Percentiles rank a stretch among this genome's conserved stretches.
Conservation (phyloP, 257 asterid genomes). For the Penstemon newberryi region DNA sequence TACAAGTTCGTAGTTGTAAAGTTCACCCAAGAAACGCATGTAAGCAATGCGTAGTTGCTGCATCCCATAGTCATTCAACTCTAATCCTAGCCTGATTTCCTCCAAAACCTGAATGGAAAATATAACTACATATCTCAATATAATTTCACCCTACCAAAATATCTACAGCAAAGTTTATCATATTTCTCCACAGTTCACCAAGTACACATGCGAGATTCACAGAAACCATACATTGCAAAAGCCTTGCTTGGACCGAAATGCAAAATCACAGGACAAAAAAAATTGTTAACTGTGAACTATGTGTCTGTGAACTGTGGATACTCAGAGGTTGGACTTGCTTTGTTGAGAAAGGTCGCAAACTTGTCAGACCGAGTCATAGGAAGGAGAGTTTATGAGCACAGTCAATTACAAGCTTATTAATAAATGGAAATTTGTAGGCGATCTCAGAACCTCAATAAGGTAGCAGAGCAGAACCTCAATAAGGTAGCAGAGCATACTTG, state of each 20-base stretch:
- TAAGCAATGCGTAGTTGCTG: constrained; percentile 88
- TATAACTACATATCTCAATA: constrained; percentile 25
- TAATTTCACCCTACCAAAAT: constrained; percentile 19
- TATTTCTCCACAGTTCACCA: constrained; percentile 20
- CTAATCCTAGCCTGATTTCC: constrained; percentile 85
- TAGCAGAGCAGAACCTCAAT: constrained; percentile 9
- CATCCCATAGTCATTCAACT: constrained; percentile 91
- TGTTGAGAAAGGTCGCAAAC: constrained; percentile 13
- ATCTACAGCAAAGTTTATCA: not conserved
- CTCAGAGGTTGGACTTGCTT: not conserved
- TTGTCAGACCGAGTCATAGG: constrained; percentile 10
- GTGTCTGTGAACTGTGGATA: not conserved
- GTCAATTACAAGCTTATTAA: constrained; percentile 6
- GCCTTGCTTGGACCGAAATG: constrained; percentile 6
- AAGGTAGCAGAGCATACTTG: not conserved
- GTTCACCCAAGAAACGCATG: constrained; percentile 95
- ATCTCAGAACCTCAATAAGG: constrained; percentile 7
- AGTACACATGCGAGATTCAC: constrained; percentile 2
- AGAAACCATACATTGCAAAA: not conserved
- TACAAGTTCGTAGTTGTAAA: constrained; percentile 92
- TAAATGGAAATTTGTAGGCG: not conserved
- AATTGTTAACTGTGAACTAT: not conserved
- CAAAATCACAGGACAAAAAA: not conserved
- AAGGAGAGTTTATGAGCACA: constrained; percentile 8
- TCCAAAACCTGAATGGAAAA: constrained; percentile 77